Evolutionary conservation across 2,329 filamentous ascomycete species (phyloP).

Genomic region (Purpureocillium takamizusanense): DNA sequence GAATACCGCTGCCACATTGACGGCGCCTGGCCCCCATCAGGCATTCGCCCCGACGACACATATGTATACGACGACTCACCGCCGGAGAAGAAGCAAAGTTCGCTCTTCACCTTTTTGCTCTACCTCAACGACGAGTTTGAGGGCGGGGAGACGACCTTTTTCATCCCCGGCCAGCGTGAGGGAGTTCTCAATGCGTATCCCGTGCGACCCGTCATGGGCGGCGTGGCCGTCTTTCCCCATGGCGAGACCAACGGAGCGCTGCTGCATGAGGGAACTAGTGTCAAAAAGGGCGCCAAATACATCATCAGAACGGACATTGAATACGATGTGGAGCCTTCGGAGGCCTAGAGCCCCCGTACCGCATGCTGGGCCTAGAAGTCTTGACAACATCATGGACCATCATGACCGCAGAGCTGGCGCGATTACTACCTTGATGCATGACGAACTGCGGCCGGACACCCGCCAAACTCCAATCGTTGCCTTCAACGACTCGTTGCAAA

Average conservation of each 20-base stretch:
- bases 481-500: no score
- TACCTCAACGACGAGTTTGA: constrained; percentile 66
- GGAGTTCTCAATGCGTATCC: constrained; percentile 62
- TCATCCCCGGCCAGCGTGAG: constrained; percentile 54
- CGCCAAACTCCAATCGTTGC: no score
- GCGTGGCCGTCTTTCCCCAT: constrained; percentile 60
- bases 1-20: constrained; percentile 65
- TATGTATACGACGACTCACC: constrained; percentile 63
- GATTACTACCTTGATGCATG: no score
- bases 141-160: constrained; percentile 63
- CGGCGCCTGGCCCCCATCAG: constrained; percentile 65
- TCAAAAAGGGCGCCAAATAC: constrained; percentile 57
- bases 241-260: constrained; percentile 57
- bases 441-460: no score
- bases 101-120: constrained; percentile 59
- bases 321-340: constrained; percentile 47
- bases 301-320: constrained; percentile 64
- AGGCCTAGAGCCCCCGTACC: background rate
- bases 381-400: no score
- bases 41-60: constrained; percentile 44
- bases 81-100: constrained; percentile 49
- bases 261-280: constrained; percentile 62
- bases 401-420: no score
- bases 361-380: no score
- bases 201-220: constrained; percentile 59